phyloP scores from a whole-genome alignment of 2,329 filamentous ascomycete species.

The Exophiala spinifera region DNA sequence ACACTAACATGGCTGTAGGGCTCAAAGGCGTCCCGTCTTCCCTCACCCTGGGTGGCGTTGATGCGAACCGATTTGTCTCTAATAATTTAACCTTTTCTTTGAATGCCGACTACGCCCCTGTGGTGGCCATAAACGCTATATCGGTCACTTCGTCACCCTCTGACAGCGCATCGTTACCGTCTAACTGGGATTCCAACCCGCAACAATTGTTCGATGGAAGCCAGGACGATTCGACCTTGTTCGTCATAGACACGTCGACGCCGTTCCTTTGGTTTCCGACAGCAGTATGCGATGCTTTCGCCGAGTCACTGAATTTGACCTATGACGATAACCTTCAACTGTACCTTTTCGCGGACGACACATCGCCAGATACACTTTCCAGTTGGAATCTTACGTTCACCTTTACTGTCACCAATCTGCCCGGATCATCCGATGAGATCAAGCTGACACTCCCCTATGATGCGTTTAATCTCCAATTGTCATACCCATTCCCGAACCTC shows the following conservation, averaged over 20 bases:
- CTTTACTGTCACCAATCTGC: constrained; percentile 36
- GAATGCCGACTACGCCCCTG: constrained; percentile 32
- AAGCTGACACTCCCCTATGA: constrained; percentile 40
- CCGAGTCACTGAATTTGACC: constrained; percentile 35
- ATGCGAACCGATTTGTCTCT: constrained; percentile 32
- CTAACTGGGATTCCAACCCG: constrained; percentile 28
- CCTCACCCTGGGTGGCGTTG: constrained; percentile 35
- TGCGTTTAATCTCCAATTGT: constrained; percentile 39
- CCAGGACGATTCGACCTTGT: constrained; percentile 25
- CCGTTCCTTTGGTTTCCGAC: constrained; percentile 41
- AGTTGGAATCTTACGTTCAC: constrained; percentile 35
- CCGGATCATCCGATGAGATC: constrained; percentile 29
- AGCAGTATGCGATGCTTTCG: constrained; percentile 37
- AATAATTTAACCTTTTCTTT: constrained; percentile 33
- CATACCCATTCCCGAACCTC: constrained; percentile 36
- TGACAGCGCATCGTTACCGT: constrained; percentile 12
- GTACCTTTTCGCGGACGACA: constrained; percentile 33
- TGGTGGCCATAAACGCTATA: constrained; percentile 34
- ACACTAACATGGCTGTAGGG: constrained; percentile 13
- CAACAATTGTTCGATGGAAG: constrained; percentile 24
- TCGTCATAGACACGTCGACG: constrained; percentile 41
- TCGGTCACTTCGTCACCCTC: constrained; percentile 25
- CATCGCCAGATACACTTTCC: constrained; percentile 30
- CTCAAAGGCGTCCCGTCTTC: constrained; percentile 34
- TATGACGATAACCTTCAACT: constrained; percentile 37